A percentile compares a stretch with the other conserved stretches of the same genome.
Conservation (phyloP, 169 alveolate species). For the Plasmodium vinckei region DNA sequence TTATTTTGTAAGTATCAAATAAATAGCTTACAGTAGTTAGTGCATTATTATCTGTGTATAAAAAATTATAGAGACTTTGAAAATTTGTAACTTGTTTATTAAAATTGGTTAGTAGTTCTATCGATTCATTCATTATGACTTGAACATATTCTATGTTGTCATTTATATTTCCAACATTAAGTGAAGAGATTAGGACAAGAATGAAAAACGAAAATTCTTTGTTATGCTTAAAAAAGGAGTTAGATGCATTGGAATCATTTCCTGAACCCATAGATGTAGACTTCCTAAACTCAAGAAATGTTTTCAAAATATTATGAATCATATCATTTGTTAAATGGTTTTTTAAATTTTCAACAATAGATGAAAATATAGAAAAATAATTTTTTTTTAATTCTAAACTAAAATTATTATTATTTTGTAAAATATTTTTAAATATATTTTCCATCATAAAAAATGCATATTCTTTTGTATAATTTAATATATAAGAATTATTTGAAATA, state of each 20-base stretch:
- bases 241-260: too few relatives aligned
- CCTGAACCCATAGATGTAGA: neutral
- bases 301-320: conserved; percentile 23
- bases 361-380: conserved; percentile 52
- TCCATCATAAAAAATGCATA: conserved; percentile 66
- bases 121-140: conserved; percentile 5
- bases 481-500: conserved; percentile 34
- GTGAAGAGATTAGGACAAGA: conserved; percentile 19
- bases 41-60: conserved; percentile 7
- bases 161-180: conserved; percentile 10
- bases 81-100: neutral
- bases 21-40: neutral
- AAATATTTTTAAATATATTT: conserved; percentile 13
- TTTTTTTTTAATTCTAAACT: conserved; percentile 44
- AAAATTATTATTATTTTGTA: neutral
- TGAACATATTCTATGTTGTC: conserved; percentile 4
- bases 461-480: conserved; percentile 57
- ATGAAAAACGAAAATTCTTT: conserved; percentile 31
- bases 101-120: conserved; percentile 2
- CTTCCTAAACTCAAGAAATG: conserved; percentile 32
- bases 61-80: conserved; percentile 7
- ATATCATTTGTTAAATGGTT: conserved; percentile 33
- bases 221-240: conserved; percentile 8
- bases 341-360: conserved; percentile 23
- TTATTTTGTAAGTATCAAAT: conserved; percentile 25